These are phyloP conservation scores for Tetragonia tetragonoides DNA, from an alignment of 148 eudicot genomes.

Conservation along the genomic window DNA sequence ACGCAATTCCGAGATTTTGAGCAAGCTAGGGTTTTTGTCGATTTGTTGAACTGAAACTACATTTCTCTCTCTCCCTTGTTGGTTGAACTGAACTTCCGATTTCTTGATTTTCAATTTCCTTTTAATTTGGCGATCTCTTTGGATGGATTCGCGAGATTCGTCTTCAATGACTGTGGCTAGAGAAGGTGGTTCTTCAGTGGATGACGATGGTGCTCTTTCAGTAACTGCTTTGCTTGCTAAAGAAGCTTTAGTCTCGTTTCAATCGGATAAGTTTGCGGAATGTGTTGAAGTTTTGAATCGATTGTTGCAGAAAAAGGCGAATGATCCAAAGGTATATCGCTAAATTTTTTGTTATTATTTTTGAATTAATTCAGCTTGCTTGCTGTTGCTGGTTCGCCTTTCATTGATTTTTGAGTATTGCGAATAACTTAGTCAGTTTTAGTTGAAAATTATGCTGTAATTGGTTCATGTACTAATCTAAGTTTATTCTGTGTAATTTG, in stretches of 20 bases:
- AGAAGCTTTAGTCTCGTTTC: slow-evolving; percentile 63
- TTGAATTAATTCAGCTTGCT: not conserved
- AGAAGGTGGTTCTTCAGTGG: slow-evolving; percentile 34
- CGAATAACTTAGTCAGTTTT: not conserved
- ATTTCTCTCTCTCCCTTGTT: not conserved
- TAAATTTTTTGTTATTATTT: not conserved
- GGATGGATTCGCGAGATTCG: slow-evolving; percentile 68
- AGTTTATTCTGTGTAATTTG: not conserved
- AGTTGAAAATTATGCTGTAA: not conserved
- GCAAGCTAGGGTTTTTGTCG: slow-evolving; percentile 14
- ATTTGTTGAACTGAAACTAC: slow-evolving; percentile 1
- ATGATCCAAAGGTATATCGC: slow-evolving; percentile 64
- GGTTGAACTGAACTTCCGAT: not conserved
- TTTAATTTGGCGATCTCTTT: slow-evolving; percentile 34
- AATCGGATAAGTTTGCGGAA: slow-evolving; percentile 67
- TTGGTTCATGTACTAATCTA: not conserved
- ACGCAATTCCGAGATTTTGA: slow-evolving; percentile 19
- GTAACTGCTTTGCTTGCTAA: slow-evolving; percentile 52
- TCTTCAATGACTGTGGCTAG: slow-evolving; percentile 26
- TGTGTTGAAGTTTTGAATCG: slow-evolving; percentile 64
- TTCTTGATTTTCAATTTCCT: not conserved
- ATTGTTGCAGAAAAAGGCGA: slow-evolving; percentile 53
- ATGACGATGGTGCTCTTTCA: slow-evolving; percentile 44
- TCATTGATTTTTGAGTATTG: not conserved
- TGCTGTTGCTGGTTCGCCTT: not conserved